A percentile compares a stretch with the other conserved stretches of the same genome.
Evolutionary conservation across 2,329 filamentous ascomycete genomes (phyloP).

Genomic region (Xylariales sp.): DNA sequence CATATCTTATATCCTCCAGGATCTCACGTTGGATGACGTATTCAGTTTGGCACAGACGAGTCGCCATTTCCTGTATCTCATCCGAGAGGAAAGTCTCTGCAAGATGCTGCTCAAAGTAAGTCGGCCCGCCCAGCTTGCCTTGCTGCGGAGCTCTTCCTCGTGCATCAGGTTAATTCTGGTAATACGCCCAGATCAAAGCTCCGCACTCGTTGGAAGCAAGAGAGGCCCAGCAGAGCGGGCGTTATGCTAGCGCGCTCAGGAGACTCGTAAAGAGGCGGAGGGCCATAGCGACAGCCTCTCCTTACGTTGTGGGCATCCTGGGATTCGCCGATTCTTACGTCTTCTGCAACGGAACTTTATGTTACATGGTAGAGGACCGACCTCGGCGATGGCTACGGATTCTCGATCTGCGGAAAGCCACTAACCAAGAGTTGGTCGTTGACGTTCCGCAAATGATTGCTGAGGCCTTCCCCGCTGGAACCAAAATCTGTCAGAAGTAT

Average conservation of each 20-base stretch:
- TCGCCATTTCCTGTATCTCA: constrained; percentile 42
- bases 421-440: constrained; percentile 49
- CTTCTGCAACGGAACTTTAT: constrained; percentile 60
- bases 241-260: constrained; percentile 51
- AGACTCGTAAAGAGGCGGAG: constrained; percentile 55
- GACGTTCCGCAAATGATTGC: constrained; percentile 41
- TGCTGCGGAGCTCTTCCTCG: no score
- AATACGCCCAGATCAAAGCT: constrained; percentile 27
- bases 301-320: constrained; percentile 57
- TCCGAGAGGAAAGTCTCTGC: constrained; percentile 52
- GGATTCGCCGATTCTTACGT: constrained; percentile 57
- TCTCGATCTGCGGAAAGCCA: constrained; percentile 50
- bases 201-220: constrained; percentile 24
- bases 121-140: no score
- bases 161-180: no score
- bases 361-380: constrained; percentile 50
- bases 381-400: constrained; percentile 42
- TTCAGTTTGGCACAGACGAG: constrained; percentile 52
- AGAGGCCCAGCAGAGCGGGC: constrained; percentile 21
- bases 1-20: constrained; percentile 51
- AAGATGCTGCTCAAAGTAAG: constrained; percentile 54
- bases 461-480: constrained; percentile 29
- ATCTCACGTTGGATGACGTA: constrained; percentile 54
- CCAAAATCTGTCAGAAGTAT: constrained; percentile 30
- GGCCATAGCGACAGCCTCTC: constrained; percentile 56